Conservation (phyloP, 2,329 filamentous ascomycete genomes). For the Pseudogymnoascus sp. region DNA sequence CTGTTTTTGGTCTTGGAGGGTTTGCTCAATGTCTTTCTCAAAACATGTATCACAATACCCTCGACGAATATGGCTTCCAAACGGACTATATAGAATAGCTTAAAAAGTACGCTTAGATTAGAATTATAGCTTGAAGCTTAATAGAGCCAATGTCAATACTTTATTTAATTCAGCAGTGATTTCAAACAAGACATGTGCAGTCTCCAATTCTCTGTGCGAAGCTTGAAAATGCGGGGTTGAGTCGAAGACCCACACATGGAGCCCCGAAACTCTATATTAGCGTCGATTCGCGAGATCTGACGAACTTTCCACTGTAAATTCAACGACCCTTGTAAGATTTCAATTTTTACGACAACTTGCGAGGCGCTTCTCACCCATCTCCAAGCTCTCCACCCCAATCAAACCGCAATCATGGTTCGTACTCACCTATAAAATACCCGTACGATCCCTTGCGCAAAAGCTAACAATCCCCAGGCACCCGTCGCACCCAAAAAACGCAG, state of each 20-base stretch:
- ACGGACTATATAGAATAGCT: background rate
- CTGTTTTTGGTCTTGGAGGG: background rate
- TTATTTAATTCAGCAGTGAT: too few species aligned
- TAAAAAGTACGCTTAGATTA: background rate
- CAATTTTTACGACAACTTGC: background rate
- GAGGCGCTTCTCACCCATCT: background rate
- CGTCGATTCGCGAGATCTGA: constrained; percentile 7
- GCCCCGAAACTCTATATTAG: background rate
- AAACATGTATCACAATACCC: background rate
- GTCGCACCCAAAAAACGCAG: constrained; percentile 39
- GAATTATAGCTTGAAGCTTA: background rate
- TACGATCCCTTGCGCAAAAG: constrained; percentile 10
- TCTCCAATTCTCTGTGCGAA: background rate
- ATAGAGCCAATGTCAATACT: background rate
- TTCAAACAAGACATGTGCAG: background rate
- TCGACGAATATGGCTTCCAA: background rate
- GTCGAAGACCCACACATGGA: background rate
- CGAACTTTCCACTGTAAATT: constrained; percentile 3
- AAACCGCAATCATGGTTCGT: constrained; percentile 13
- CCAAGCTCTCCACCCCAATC: background rate
- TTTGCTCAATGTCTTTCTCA: background rate
- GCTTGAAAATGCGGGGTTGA: constrained; percentile 7
- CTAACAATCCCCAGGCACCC: constrained; percentile 28
- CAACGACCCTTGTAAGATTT: constrained; percentile 2
- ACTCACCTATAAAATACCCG: background rate